Evolutionary conservation across 2,329 filamentous ascomycete species (phyloP).

Genomic region (Fusarium nelsonii): DNA sequence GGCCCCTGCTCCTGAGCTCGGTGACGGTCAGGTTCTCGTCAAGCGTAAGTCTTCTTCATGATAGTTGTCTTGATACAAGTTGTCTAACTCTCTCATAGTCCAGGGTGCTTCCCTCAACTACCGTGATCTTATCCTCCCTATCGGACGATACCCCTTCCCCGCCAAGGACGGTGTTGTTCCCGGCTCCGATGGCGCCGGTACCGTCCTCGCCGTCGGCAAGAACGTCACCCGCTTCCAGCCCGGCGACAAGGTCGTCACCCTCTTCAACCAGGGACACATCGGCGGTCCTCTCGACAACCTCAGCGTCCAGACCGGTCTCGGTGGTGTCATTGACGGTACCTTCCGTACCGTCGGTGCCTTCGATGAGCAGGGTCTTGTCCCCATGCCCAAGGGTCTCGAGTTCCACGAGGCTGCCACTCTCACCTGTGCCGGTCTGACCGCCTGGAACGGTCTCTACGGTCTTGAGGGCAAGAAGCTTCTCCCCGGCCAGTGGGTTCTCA

Average conservation of each 20-base stretch:
- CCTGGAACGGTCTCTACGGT: slow-evolving; percentile 75
- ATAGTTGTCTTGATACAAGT: background rate
- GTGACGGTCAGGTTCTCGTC: slow-evolving; percentile 79
- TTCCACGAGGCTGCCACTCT: slow-evolving; percentile 68
- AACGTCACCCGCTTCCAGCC: slow-evolving; percentile 62
- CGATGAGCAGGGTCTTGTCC: slow-evolving; percentile 75
- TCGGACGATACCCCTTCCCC: slow-evolving; percentile 62
- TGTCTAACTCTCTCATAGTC: slow-evolving; percentile 50
- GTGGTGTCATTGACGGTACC: slow-evolving; percentile 75
- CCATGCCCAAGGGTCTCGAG: slow-evolving; percentile 67
- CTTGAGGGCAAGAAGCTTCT: slow-evolving; percentile 60
- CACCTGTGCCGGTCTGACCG: slow-evolving; percentile 71
- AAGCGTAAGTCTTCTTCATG: slow-evolving; percentile 56
- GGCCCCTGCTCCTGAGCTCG: slow-evolving; percentile 69
- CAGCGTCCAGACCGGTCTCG: slow-evolving; percentile 68
- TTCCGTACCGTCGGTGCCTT: slow-evolving; percentile 77
- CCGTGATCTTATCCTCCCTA: slow-evolving; percentile 65
- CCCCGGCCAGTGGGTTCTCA: slow-evolving; percentile 70
- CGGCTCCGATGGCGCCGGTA: slow-evolving; percentile 66
- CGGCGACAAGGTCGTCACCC: slow-evolving; percentile 68
- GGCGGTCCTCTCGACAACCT: slow-evolving; percentile 56
- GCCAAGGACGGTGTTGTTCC: slow-evolving; percentile 60
- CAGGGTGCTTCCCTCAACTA: slow-evolving; percentile 67
- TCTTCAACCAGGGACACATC: slow-evolving; percentile 71
- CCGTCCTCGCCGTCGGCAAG: slow-evolving; percentile 64